A percentile compares a stretch with the other conserved stretches of the same genome.
These are phyloP conservation scores for Leccinum boreale DNA, from an alignment of 768 basidiomycete species.

Conservation along the genomic window DNA sequence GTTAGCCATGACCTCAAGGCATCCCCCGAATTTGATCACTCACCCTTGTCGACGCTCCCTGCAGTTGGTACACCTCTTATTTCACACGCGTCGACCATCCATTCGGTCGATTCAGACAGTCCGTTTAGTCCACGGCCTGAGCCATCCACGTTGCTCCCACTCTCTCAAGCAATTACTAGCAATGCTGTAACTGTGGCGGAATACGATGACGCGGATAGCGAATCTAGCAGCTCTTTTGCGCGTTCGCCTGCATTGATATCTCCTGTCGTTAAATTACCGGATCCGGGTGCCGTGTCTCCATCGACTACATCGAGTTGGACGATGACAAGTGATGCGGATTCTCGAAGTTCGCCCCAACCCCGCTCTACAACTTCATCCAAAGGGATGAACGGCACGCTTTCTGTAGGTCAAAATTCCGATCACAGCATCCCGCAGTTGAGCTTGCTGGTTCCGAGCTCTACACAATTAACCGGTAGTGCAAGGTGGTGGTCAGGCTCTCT, in stretches of 20 bases:
- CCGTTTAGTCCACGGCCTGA: conserved; percentile 32
- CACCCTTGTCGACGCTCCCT: conserved; percentile 31
- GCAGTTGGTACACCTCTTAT: conserved; percentile 29
- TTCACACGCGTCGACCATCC: conserved; percentile 10
- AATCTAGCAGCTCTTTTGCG: conserved; percentile 22
- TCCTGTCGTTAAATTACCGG: conserved; percentile 28
- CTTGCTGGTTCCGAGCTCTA: conserved; percentile 25
- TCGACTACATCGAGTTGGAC: conserved; percentile 30
- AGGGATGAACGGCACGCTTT: conserved; percentile 6
- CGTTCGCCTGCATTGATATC: conserved; percentile 29
- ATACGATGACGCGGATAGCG: conserved; percentile 14
- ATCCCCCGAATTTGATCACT: conserved; percentile 24
- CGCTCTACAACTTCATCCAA: conserved; percentile 10
- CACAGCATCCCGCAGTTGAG: conserved; percentile 24
- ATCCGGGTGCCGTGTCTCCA: conserved; percentile 20
- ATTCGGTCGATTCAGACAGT: conserved; percentile 14
- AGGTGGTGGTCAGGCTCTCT: conserved; percentile 10
- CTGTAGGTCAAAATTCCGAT: conserved; percentile 11
- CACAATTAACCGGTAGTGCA: conserved; percentile 8
- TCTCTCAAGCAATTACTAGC: conserved; percentile 17
- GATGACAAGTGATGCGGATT: conserved; percentile 22
- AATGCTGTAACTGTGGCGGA: conserved; percentile 1
- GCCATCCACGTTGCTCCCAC: conserved; percentile 12
- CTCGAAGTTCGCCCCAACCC: conserved; percentile 10
- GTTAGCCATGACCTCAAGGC: conserved; percentile 4